Evolutionary conservation across 805 yeast genomes (phyloP).

Genomic region (Ogataea siamensis): DNA sequence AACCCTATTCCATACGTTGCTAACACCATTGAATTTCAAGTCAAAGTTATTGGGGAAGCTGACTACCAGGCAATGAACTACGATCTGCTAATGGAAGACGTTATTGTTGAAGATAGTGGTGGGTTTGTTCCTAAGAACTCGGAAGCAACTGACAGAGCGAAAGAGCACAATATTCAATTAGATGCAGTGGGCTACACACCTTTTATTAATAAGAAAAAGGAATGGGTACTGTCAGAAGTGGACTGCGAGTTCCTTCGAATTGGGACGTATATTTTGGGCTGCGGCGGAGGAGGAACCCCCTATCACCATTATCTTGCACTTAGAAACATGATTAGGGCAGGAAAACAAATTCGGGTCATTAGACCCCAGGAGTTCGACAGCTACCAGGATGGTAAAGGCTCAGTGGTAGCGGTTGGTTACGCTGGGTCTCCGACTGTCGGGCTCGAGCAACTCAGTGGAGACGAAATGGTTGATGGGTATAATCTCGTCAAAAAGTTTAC

Average conservation of each 20-base stretch:
- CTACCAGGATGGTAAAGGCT: conserved; percentile 27
- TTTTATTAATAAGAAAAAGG: conserved; percentile 20
- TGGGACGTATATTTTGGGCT: conserved; percentile 44
- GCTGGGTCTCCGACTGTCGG: conserved; percentile 49
- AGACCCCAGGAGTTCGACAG: conserved; percentile 30
- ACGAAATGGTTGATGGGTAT: conserved; percentile 36
- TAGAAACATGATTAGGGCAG: conserved; percentile 35
- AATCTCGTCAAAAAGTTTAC: conserved; percentile 29
- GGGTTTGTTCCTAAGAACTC: conserved; percentile 12
- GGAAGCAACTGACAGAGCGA: conserved; percentile 3
- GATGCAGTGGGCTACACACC: conserved; percentile 24
- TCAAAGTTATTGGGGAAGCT: conserved; percentile 44
- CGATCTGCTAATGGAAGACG: not conserved
- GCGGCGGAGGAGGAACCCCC: conserved; percentile 49
- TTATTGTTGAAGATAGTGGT: conserved; percentile 9
- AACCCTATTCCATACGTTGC: conserved; percentile 36
- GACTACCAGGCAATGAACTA: conserved; percentile 31
- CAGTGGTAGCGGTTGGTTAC: conserved; percentile 36
- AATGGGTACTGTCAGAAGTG: conserved; percentile 40
- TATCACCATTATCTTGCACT: conserved; percentile 35
- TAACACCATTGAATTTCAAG: conserved; percentile 33
- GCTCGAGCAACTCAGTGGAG: conserved; percentile 39
- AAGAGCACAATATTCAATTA: conserved; percentile 17
- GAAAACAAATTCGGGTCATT: conserved; percentile 34
- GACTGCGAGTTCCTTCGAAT: conserved; percentile 43